Evolutionary conservation across 2,329 filamentous ascomycete species (phyloP).

Genomic region (Didymella segeticola): DNA sequence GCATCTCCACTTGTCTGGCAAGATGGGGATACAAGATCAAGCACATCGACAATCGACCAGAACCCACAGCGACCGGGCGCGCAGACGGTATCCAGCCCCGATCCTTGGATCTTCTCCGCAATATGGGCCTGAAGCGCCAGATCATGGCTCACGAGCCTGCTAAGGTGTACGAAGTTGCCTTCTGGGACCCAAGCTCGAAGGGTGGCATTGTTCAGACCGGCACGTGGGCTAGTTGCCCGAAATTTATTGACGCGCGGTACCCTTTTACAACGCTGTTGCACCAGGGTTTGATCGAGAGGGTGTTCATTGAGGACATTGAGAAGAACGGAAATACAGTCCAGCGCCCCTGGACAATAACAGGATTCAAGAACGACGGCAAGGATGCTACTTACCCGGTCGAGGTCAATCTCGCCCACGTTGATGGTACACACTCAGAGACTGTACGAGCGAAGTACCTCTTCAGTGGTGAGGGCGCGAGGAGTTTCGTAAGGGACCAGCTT

Average conservation of each 20-base stretch:
- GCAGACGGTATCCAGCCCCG: conserved; percentile 93
- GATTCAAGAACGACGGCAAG: conserved; percentile 65
- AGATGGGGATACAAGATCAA: conserved; percentile 95
- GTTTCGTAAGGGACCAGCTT: conserved; percentile 67
- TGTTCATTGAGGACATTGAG: conserved; percentile 67
- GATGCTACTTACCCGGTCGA: conserved; percentile 79
- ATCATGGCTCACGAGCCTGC: conserved; percentile 90
- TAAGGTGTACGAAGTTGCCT: conserved; percentile 77
- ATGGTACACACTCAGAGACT: conserved; percentile 73
- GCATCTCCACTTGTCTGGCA: conserved; percentile 85
- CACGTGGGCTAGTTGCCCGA: conserved; percentile 86
- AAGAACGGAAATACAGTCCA: conserved; percentile 64
- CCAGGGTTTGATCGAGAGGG: conserved; percentile 67
- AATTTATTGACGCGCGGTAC: conserved; percentile 73
- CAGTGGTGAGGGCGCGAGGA: conserved; percentile 67
- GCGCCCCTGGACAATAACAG: conserved; percentile 67
- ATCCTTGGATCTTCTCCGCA: conserved; percentile 83
- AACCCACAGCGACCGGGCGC: conserved; percentile 84
- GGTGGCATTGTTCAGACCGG: conserved; percentile 66
- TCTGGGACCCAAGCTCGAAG: conserved; percentile 66
- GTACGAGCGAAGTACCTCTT: conserved; percentile 68
- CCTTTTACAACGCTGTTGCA: conserved; percentile 69
- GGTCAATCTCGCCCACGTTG: conserved; percentile 77
- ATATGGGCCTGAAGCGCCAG: conserved; percentile 85
- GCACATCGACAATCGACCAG: conserved; percentile 88